Conservation (phyloP, 1,284 basidiomycete genomes). For the Waitea zeae region DNA sequence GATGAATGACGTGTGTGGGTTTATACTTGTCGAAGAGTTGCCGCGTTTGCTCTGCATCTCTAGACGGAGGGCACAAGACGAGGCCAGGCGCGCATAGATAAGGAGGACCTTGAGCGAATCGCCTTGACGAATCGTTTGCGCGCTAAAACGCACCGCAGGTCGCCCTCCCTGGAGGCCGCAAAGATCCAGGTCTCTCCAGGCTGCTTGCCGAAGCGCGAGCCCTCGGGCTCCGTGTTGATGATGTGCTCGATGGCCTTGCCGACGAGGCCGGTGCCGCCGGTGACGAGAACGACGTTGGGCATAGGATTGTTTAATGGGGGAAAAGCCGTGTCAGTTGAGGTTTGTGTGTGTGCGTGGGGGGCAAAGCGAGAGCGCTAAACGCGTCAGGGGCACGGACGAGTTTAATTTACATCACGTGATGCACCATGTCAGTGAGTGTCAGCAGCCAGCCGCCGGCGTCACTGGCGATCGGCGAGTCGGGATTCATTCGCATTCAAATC, state of each 20-base stretch:
- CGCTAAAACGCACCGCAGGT: slow-evolving; percentile 40
- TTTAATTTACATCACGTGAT: too few relatives aligned
- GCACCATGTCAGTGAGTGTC: too few relatives aligned
- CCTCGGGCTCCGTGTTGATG: slow-evolving; percentile 60
- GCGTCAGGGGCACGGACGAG: too few relatives aligned
- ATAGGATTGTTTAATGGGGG: too few relatives aligned
- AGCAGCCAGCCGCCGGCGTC: too few relatives aligned
- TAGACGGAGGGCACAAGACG: too few relatives aligned
- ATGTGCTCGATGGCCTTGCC: slow-evolving; percentile 67
- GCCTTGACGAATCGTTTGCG: background rate
- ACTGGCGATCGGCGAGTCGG: too few relatives aligned
- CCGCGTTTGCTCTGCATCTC: slow-evolving; percentile 43
- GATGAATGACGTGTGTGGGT: slow-evolving; percentile 84
- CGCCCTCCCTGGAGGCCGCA: slow-evolving; percentile 55
- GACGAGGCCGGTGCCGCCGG: slow-evolving; percentile 76
- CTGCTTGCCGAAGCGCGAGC: slow-evolving; percentile 59
- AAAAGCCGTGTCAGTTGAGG: too few relatives aligned
- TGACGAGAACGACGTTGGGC: slow-evolving; percentile 52
- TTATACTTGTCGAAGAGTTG: slow-evolving; percentile 73
- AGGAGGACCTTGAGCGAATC: slow-evolving; percentile 25
- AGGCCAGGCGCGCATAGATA: too few relatives aligned
- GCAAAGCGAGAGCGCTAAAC: too few relatives aligned
- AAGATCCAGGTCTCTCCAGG: slow-evolving; percentile 77
- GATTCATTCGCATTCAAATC: too few relatives aligned
- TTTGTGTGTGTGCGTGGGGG: too few relatives aligned